phyloP scores from a whole-genome alignment of 495 filamentous ascomycete genomes.

The Cercophora newfieldiana region DNA sequence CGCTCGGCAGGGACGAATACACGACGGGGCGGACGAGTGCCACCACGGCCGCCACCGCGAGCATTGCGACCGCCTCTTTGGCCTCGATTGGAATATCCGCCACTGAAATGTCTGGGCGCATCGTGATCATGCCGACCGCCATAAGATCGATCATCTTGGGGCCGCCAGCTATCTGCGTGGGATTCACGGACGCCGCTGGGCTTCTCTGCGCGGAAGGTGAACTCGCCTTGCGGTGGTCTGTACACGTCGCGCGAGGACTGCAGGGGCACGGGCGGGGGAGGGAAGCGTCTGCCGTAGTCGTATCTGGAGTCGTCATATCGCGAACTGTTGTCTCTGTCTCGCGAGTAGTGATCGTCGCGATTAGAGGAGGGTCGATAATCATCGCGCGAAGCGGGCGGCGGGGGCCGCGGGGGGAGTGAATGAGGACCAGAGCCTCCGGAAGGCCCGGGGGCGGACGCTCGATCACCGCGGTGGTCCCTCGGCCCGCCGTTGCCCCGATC shows the following conservation, averaged over 20 bases:
- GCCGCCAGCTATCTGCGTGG: slow-evolving; percentile 25
- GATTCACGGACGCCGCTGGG: slow-evolving; percentile 39
- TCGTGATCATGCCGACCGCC: slow-evolving; percentile 9
- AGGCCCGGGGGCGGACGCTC: neutral
- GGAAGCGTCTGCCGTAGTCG: neutral
- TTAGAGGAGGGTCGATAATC: slow-evolving; percentile 20
- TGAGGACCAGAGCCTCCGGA: neutral
- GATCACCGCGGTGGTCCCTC: neutral
- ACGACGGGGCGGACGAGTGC: slow-evolving; percentile 20
- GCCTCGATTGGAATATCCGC: neutral
- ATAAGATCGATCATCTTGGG: slow-evolving; percentile 3
- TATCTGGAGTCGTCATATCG: neutral
- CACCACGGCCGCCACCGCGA: slow-evolving; percentile 1
- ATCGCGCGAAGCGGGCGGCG: slow-evolving; percentile 14
- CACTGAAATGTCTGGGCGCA: slow-evolving; percentile 16
- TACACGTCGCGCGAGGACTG: slow-evolving; percentile 17
- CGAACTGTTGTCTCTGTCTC: neutral
- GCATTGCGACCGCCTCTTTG: neutral
- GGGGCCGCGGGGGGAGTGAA: slow-evolving; percentile 12
- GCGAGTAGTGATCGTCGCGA: neutral
- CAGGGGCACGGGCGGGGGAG: neutral
- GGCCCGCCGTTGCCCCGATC: too few relatives aligned
- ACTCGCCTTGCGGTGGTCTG: slow-evolving; percentile 44
- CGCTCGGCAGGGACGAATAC: slow-evolving; percentile 40
- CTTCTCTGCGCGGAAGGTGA: slow-evolving; percentile 46